phyloP scores from a whole-genome alignment of 75 land plant genomes.

The Picea glauca region DNA sequence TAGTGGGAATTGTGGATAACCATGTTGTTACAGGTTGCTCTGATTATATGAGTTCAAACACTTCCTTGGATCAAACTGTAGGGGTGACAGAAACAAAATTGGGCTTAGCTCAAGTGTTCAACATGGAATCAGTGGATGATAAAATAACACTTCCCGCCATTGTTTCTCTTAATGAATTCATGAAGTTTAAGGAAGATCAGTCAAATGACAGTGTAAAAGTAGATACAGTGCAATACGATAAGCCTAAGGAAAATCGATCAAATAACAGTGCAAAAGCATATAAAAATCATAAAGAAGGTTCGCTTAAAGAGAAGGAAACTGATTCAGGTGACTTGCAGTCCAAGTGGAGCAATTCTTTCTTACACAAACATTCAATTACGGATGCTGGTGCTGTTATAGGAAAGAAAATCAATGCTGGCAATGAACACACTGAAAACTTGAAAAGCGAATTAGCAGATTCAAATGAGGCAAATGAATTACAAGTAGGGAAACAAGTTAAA shows the following conservation, averaged over 20 bases:
- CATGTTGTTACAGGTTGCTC: background rate
- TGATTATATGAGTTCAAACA: background rate
- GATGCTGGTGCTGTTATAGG: background rate
- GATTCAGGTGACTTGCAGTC: background rate
- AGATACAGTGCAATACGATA: background rate
- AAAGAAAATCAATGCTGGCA: background rate
- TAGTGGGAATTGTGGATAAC: background rate
- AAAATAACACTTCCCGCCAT: slow-evolving; percentile 47
- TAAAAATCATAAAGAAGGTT: background rate
- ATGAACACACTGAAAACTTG: background rate
- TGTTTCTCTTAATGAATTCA: slow-evolving; percentile 74
- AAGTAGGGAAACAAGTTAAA: background rate
- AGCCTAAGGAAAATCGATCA: background rate
- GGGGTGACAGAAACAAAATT: background rate
- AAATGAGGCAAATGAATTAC: background rate
- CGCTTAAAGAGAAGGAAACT: slow-evolving; percentile 1
- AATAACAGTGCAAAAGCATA: background rate
- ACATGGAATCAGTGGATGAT: background rate
- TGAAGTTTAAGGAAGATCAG: slow-evolving; percentile 37
- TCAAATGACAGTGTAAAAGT: background rate
- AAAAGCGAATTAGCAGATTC: background rate
- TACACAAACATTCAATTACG: background rate
- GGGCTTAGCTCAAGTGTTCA: slow-evolving; percentile 16
- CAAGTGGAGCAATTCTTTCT: background rate
- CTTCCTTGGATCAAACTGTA: background rate